These are phyloP conservation scores for Candida glucosophila DNA, from an alignment of 1,139 yeast genomes.

Conservation along the genomic window DNA sequence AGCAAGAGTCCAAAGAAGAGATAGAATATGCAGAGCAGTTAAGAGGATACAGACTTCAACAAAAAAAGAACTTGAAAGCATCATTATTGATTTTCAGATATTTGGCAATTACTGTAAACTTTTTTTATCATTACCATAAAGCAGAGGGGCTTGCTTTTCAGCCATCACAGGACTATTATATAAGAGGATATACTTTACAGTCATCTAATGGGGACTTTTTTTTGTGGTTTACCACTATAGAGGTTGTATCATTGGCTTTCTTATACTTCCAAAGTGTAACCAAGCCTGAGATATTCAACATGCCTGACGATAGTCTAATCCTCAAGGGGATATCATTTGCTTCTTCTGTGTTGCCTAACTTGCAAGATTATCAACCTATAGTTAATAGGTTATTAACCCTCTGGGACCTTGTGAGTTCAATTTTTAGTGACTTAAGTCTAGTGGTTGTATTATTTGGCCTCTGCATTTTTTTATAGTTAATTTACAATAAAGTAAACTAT, in stretches of 20 bases:
- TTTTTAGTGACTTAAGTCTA: slow-evolving; percentile 30
- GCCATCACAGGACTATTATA: slow-evolving; percentile 22
- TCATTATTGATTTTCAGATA: slow-evolving; percentile 25
- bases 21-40: slow-evolving; percentile 26
- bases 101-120: slow-evolving; percentile 18
- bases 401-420: slow-evolving; percentile 29
- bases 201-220: slow-evolving; percentile 16
- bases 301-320: slow-evolving; percentile 19
- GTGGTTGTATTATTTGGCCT: slow-evolving; percentile 34
- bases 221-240: slow-evolving; percentile 23
- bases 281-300: slow-evolving; percentile 15
- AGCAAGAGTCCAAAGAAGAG: slow-evolving; percentile 11
- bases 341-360: slow-evolving; percentile 28
- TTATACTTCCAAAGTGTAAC: slow-evolving; percentile 24
- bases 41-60: slow-evolving; percentile 22
- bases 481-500: slow-evolving; percentile 3
- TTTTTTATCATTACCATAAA: slow-evolving; percentile 23
- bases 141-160: slow-evolving; percentile 14
- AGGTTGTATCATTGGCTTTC: slow-evolving; percentile 24
- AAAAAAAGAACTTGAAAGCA: slow-evolving; percentile 24
- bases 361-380: slow-evolving; percentile 20
- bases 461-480: slow-evolving; percentile 14
- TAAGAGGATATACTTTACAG: slow-evolving; percentile 14
- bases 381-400: slow-evolving; percentile 24
- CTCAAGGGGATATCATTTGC: slow-evolving; percentile 25